Evolutionary conservation across 169 alveolate species (phyloP), one percentile per base, ranked within the genome.

Genomic region (Babesia sp.): DNA sequence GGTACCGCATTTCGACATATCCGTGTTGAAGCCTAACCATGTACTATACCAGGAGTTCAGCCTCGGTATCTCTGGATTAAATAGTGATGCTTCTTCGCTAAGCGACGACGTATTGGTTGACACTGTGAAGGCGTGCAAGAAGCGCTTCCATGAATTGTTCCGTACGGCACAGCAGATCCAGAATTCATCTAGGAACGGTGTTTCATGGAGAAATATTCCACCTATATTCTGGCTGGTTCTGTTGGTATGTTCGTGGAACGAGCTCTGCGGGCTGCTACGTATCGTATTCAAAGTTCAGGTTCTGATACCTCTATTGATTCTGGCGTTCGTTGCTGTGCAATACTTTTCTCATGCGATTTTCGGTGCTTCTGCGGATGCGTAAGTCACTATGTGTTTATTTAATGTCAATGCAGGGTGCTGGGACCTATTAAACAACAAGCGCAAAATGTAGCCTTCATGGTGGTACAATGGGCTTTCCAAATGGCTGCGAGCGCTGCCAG

Each of bases 221-320:
- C 67, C 89, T 28, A 16, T 68, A 20, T 90, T 90, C 41, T 90
- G 94, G 94, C 70, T 85, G 42, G 59, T 78, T 41, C 48, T 90
- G 45, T 56, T 90, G 54, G 33, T 90, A 20, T 72, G 82, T 44
- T 91, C 91, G 57, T 90, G 91, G 91, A 90, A 90, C 70, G 94
- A 90, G 53, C 22, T 90, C 24, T 36, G 77, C 50, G 46, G 76
- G 29, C 69, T 66, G 45, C 57, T 75, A 31, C 67, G 85, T 22
- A 24, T 84, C 41, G 55, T 90, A 28, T 79, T 90, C 66, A 83
- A 71, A 70, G 72, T 83, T 50, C 85, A 90, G 64, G 39, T 90
- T 20, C 63, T 90, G 29, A 42, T 90, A 37, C 91, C 94, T 24
- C 58, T 85, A 4, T 16, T 90, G 36, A 33, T 90, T 2, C 67